Percentiles rank a stretch among this genome's conserved stretches.
Evolutionary conservation across 768 basidiomycete genomes (phyloP).

Genomic region (Punctularia strigosozonata): DNA sequence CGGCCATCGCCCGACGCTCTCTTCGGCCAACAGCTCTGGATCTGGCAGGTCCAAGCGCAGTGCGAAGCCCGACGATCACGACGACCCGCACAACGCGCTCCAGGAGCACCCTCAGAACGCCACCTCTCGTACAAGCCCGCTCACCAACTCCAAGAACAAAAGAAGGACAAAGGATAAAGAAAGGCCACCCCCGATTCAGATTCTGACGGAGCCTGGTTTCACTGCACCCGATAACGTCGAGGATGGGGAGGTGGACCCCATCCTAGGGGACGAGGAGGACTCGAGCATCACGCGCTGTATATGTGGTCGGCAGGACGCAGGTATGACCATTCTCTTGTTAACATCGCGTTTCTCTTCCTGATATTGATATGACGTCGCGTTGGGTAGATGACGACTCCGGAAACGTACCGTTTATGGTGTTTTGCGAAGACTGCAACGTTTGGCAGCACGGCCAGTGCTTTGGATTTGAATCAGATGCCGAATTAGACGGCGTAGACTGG

Average conservation of each 20-base stretch:
- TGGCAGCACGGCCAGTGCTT: constrained; percentile 99
- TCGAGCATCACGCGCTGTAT: constrained; percentile 68
- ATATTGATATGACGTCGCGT: constrained; percentile 3
- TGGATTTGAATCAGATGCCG: constrained; percentile 74
- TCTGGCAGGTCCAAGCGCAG: too few relatives aligned
- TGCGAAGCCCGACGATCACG: too few relatives aligned
- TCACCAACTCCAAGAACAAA: background rate
- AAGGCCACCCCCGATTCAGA: too few relatives aligned
- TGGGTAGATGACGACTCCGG: constrained; percentile 49
- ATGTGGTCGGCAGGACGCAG: constrained; percentile 54
- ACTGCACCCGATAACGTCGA: constrained; percentile 48
- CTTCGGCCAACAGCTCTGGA: constrained; percentile 15
- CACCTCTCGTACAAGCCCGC: too few relatives aligned
- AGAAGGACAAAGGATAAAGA: too few relatives aligned
- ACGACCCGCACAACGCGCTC: too few relatives aligned
- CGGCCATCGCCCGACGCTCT: constrained; percentile 13
- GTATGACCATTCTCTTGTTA: constrained; percentile 28
- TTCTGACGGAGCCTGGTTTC: background rate
- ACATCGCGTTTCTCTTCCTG: constrained; percentile 1
- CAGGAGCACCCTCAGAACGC: too few relatives aligned
- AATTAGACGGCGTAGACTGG: constrained; percentile 64
- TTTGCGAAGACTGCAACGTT: constrained; percentile 92
- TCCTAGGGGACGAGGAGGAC: constrained; percentile 40
- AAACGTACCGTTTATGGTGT: constrained; percentile 92
- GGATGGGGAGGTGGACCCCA: constrained; percentile 40